Evolutionary conservation across 192 early-diverging fungal species (phyloP), one percentile per base, ranked within the genome.

Genomic region (Mortierella alpina): DNA sequence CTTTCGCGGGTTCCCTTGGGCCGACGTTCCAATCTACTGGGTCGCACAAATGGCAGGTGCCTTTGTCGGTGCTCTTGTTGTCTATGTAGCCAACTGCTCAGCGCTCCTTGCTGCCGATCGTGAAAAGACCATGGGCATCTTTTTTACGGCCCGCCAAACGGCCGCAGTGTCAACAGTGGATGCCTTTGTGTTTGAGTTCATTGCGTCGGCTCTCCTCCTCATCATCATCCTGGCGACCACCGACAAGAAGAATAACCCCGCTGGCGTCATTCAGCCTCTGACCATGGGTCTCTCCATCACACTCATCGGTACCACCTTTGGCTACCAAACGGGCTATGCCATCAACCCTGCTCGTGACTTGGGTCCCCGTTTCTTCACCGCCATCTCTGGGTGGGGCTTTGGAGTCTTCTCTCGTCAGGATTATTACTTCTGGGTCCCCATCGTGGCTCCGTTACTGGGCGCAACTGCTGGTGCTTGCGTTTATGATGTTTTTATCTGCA

Each of bases 301-400:
- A 44, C 67, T 84, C 22, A 90, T 92, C 52, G 87, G 86, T 13
- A 85, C 79, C 63, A 86, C 86, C 50, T 84, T 90, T 7, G 90
- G 88, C 13, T 90, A 75, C 56, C 85, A 89, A 71, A 90, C 90
- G n/a, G 87, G 88, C 41, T 91, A 84, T 60, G 89, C 89, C 12
- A 82, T 95, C 63, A 95, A 93, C 67, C 91, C 90, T 50, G 93
- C 93, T 8, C 88, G 93, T 73, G 93, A 95, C 82, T 78, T 93
- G 62, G 92, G 90, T 5, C 92, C 92, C 4, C 89, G 92, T 22
- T 58, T 91, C 4, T 93, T 93, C 72, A 86, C 89, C 40, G 83
- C 86, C 22, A 78, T 88, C 61, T 78, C 86, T 55, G 89, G 90
- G 9, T 94, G 90, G 79, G 90, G 92, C 20, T 55, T 58, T 17